Conservation (phyloP, 495 filamentous ascomycete genomes). For the Chaetomium tenue region DNA sequence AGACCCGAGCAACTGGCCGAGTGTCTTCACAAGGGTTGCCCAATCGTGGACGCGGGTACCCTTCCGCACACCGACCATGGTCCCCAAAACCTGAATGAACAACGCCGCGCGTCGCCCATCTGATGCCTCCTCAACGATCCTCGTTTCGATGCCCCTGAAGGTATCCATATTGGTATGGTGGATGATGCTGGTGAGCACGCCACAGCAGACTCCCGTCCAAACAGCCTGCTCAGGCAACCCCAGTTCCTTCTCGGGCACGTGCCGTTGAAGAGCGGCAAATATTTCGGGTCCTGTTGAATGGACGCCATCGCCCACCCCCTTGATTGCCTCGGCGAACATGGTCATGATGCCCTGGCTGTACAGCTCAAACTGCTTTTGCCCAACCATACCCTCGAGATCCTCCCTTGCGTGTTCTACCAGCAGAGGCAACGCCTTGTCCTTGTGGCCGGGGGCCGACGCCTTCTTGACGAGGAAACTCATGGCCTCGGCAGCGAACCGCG, state of each 20-base stretch:
- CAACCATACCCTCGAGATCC: constrained; percentile 58
- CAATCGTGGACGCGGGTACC: constrained; percentile 73
- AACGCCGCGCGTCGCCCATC: constrained; percentile 47
- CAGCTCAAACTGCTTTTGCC: constrained; percentile 51
- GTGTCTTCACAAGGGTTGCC: constrained; percentile 58
- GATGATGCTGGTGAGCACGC: constrained; percentile 72
- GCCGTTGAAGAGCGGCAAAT: constrained; percentile 58
- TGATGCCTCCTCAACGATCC: constrained; percentile 52
- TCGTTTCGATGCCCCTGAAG: constrained; percentile 58
- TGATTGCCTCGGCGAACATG: constrained; percentile 84
- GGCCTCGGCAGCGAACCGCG: constrained; percentile 88
- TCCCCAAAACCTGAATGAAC: constrained; percentile 63
- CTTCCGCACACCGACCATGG: constrained; percentile 69
- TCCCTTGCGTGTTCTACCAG: constrained; percentile 67
- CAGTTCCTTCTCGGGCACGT: constrained; percentile 52
- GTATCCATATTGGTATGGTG: constrained; percentile 76
- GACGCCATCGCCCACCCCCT: constrained; percentile 72
- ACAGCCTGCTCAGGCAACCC: constrained; percentile 42
- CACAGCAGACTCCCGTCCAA: constrained; percentile 65
- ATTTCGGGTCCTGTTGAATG: constrained; percentile 79
- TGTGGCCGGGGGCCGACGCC: constrained; percentile 69
- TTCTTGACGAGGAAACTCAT: constrained; percentile 92
- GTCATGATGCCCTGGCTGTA: constrained; percentile 88
- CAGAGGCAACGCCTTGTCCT: constrained; percentile 66
- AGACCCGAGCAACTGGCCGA: constrained; percentile 55